Base-by-base conservation (phyloP, 441 rosid species). In the Sinapis alba region DNA sequence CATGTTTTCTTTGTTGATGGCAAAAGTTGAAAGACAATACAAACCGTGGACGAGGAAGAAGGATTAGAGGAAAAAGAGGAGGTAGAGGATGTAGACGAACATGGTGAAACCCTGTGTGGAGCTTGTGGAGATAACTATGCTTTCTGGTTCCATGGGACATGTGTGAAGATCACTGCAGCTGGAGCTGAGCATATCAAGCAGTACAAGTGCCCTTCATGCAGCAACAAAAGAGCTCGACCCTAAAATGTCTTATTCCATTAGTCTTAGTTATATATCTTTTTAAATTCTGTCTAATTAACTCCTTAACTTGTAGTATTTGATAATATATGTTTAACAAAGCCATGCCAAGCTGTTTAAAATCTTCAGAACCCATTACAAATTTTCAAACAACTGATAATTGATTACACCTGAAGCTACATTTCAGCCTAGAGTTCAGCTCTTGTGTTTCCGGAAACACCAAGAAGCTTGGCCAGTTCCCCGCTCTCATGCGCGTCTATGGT, bases 151-250 rank as follows among this genome's bases (percentile, higher is more conserved):
- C 99, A 91, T 70, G 98, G 99, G 2, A 88, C 87, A 76, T 93
- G 99, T 19, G 99, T 95, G 75, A 95, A 95, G 93, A 91, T 93
- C 12, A 95, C 99, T 53, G 98, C 99, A 10, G 98, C 99, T 59
- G 91, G 88, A 86, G 99, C 97, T 0, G 98, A 95, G 85, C 96
- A 91, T 47, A 93, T 95, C 83, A 91, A 95, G 87, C 97, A 91
- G 64, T 95, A 95, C 80, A 95, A 91, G 77, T 93, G 98, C 83
- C 98, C 98, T 19, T 67, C 91, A 45, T 95, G 99, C 91, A 89
- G 76, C 84, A 87, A 81, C 77, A 92, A 95, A 92, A 86, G 88
- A 86, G 86, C 88, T 53, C 70, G 79, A 19, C 60, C 80, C 24
- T 77, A 65, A 50, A 32, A 45, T 30, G 54, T 57, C 45, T 30